Percentiles rank a stretch among this genome's conserved stretches.
Evolutionary conservation across 106 monocot species (phyloP).

Genomic region (Alisma plantagoaquatica): DNA sequence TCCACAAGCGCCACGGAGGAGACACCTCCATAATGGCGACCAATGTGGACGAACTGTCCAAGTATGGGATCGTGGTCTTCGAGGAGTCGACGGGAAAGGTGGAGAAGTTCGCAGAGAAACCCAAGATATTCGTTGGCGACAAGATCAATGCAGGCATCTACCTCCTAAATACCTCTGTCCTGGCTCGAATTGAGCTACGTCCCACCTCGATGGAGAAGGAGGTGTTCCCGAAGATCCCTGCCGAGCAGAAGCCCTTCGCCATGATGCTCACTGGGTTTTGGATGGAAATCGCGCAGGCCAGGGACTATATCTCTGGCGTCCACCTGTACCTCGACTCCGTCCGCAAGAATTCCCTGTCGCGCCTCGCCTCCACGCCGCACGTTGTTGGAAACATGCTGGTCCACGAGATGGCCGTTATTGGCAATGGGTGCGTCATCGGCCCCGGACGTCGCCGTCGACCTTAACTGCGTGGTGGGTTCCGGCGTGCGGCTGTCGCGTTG

Average conservation of each 20-base stretch:
- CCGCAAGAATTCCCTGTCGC: conserved; percentile 25
- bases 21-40: conserved; percentile 59
- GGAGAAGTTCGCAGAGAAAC: too few relatives aligned
- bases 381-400: conserved; percentile 64
- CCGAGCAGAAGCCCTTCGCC: conserved; percentile 38
- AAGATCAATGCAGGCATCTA: conserved; percentile 26
- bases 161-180: conserved; percentile 16
- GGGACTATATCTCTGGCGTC: conserved; percentile 60
- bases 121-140: too few relatives aligned
- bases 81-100: conserved; percentile 18
- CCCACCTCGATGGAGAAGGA: conserved; percentile 79
- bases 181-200: conserved; percentile 21
- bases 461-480: conserved; percentile 54
- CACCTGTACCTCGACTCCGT: conserved; percentile 46
- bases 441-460: conserved; percentile 60
- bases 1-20: conserved; percentile 40
- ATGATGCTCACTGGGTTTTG: conserved; percentile 72
- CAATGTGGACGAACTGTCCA: conserved; percentile 26
- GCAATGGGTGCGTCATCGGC: conserved; percentile 63
- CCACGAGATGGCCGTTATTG: conserved; percentile 51
- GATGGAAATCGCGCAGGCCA: conserved; percentile 82
- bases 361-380: conserved; percentile 36
- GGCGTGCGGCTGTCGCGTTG: conserved; percentile 71
- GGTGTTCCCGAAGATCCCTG: conserved; percentile 56
- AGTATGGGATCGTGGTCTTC: conserved; percentile 19